Conservation (phyloP, 345 rosid species). For the Eucalyptus cloeziana region DNA sequence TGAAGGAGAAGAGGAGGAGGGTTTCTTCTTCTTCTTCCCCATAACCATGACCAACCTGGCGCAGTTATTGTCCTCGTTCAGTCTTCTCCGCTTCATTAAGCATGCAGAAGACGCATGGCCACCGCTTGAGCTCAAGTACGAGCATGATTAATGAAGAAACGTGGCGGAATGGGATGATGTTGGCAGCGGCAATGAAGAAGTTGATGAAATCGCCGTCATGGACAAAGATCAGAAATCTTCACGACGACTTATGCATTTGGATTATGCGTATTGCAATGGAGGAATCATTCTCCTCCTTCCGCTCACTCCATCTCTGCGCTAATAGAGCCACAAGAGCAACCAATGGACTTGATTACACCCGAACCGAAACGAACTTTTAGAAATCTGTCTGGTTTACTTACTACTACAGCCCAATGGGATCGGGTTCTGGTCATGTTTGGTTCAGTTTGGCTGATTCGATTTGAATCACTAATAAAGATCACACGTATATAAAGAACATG, state of each 20-base stretch:
- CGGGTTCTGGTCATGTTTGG: not conserved
- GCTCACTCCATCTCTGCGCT: not conserved
- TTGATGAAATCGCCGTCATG: not conserved
- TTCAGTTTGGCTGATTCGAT: not conserved
- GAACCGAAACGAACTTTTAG: not conserved
- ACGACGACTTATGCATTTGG: not conserved
- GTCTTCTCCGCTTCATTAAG: not conserved
- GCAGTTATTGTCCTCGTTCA: not conserved
- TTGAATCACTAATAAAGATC: not conserved
- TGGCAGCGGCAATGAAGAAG: not conserved
- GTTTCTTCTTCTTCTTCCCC: not conserved
- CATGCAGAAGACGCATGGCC: not conserved
- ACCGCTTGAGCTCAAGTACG: not conserved
- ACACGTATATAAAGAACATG: accelerated
- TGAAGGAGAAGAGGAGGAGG: not conserved
- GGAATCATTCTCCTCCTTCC: not conserved
- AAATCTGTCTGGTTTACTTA: not conserved
- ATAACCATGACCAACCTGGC: not conserved
- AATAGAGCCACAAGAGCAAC: not conserved
- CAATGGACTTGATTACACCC: not conserved
- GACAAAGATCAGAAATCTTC: not conserved
- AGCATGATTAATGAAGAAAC: not conserved
- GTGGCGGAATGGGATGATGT: not conserved
- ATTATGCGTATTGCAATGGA: not conserved
- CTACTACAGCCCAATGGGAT: not conserved